These are phyloP conservation scores for Candida insectalens DNA, from an alignment of 805 yeast species.

Conservation along the genomic window DNA sequence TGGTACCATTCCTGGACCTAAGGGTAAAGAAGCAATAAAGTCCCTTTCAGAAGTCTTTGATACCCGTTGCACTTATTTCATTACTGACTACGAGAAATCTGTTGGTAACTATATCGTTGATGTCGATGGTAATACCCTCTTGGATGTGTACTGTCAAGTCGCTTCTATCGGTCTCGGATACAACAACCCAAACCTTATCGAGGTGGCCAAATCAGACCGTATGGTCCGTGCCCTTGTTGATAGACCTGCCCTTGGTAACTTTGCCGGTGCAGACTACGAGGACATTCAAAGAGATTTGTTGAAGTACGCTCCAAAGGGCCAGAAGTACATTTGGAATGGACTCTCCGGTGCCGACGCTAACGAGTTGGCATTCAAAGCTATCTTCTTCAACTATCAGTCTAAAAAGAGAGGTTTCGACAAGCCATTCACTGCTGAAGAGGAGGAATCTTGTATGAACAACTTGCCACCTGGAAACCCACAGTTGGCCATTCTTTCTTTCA, in stretches of 20 bases:
- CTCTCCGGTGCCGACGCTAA: slow-evolving; percentile 84
- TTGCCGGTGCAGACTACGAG: slow-evolving; percentile 58
- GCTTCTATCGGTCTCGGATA: slow-evolving; percentile 81
- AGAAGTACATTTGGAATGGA: slow-evolving; percentile 67
- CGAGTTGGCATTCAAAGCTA: slow-evolving; percentile 84
- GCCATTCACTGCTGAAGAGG: slow-evolving; percentile 63
- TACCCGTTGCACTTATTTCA: slow-evolving; percentile 61
- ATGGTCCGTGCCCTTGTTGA: slow-evolving; percentile 68
- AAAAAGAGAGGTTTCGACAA: slow-evolving; percentile 53
- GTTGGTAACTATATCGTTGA: slow-evolving; percentile 73
- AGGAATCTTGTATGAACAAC: slow-evolving; percentile 66
- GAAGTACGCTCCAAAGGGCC: slow-evolving; percentile 72
- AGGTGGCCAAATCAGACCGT: slow-evolving; percentile 59
- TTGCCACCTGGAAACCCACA: slow-evolving; percentile 85
- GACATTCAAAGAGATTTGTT: slow-evolving; percentile 46
- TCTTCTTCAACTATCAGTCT: slow-evolving; percentile 70
- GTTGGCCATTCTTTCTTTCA: slow-evolving; percentile 76
- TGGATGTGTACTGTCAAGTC: slow-evolving; percentile 77
- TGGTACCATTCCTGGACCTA: slow-evolving; percentile 66
- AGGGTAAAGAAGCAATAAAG: slow-evolving; percentile 40
- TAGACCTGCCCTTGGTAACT: slow-evolving; percentile 80
- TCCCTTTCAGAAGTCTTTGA: slow-evolving; percentile 58
- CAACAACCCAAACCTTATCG: slow-evolving; percentile 68
- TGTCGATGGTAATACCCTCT: slow-evolving; percentile 64
- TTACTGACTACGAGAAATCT: slow-evolving; percentile 69